Conservation (phyloP, 768 basidiomycete species). For the Leccinum boreale region DNA sequence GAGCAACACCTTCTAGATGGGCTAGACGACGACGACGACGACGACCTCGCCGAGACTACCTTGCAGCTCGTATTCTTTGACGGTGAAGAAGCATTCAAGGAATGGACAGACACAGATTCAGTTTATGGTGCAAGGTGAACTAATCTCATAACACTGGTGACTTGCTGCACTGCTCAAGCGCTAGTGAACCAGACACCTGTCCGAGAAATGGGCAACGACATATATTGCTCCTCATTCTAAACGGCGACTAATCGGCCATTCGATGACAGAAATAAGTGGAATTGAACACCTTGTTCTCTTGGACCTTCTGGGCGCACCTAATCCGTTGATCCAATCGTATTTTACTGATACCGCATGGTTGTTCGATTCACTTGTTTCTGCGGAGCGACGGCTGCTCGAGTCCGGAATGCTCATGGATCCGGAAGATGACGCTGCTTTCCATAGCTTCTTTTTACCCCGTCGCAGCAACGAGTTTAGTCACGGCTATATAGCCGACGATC, state of each 20-base stretch:
- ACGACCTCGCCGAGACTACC: slow-evolving; percentile 78
- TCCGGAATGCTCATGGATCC: slow-evolving; percentile 58
- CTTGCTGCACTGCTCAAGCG: not conserved
- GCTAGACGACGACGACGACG: slow-evolving; percentile 61
- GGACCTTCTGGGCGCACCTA: slow-evolving; percentile 81
- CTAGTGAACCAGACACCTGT: slow-evolving; percentile 65
- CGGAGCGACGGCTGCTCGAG: slow-evolving; percentile 69
- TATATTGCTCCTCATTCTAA: slow-evolving; percentile 61
- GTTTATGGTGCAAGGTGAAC: slow-evolving; percentile 89
- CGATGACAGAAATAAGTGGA: slow-evolving; percentile 61
- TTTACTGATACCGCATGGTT: slow-evolving; percentile 92
- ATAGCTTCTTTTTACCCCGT: slow-evolving; percentile 67
- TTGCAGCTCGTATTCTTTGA: slow-evolving; percentile 95
- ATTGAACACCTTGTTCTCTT: slow-evolving; percentile 92
- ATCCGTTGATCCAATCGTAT: slow-evolving; percentile 76
- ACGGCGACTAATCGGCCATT: slow-evolving; percentile 52
- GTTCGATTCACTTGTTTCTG: slow-evolving; percentile 69
- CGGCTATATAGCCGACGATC: slow-evolving; percentile 86
- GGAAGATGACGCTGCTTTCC: slow-evolving; percentile 41
- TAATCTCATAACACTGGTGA: not conserved
- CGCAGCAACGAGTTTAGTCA: slow-evolving; percentile 33
- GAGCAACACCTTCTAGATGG: slow-evolving; percentile 52
- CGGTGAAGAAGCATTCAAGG: slow-evolving; percentile 92
- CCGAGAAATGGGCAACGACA: slow-evolving; percentile 74
- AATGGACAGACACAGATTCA: slow-evolving; percentile 88